phyloP scores from a whole-genome alignment of 768 basidiomycete genomes.

The Mycena galericulata region DNA sequence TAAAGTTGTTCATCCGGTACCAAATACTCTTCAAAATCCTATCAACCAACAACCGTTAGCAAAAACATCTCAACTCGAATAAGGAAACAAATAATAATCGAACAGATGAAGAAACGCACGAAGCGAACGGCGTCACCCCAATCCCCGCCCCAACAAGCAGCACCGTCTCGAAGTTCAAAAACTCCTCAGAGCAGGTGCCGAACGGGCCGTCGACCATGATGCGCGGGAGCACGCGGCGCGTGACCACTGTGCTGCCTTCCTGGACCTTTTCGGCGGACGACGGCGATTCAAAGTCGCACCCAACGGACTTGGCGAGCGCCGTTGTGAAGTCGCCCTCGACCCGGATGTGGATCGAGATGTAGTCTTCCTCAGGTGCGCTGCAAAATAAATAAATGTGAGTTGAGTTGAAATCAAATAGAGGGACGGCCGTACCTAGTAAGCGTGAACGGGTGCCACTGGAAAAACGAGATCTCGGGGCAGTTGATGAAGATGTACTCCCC shows the following conservation, averaged over 20 bases:
- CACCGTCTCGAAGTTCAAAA: slow-evolving; percentile 89
- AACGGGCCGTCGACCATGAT: slow-evolving; percentile 98
- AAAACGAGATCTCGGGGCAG: slow-evolving; percentile 93
- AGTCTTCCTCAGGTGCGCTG: slow-evolving; percentile 95
- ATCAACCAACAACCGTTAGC: slow-evolving; percentile 4
- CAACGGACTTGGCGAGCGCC: slow-evolving; percentile 83
- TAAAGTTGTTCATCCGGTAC: slow-evolving; percentile 95
- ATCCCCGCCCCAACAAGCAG: slow-evolving; percentile 95
- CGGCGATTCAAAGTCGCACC: slow-evolving; percentile 81
- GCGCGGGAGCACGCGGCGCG: slow-evolving; percentile 82
- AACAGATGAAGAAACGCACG: slow-evolving; percentile 69
- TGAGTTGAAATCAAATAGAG: neutral
- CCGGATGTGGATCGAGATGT: slow-evolving; percentile 94
- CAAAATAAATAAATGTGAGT: slow-evolving; percentile 7
- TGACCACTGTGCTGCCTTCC: slow-evolving; percentile 68
- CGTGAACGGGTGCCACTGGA: slow-evolving; percentile 97
- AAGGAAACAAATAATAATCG: neutral
- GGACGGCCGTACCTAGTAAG: slow-evolving; percentile 74
- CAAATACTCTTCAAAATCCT: slow-evolving; percentile 91
- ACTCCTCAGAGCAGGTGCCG: slow-evolving; percentile 93
- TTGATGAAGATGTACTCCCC: slow-evolving; percentile 95
- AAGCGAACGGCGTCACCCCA: slow-evolving; percentile 96
- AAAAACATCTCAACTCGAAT: too few species aligned
- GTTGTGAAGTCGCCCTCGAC: slow-evolving; percentile 90
- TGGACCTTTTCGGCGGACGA: slow-evolving; percentile 64